phyloP scores from a whole-genome alignment of 139 green algal genomes.

The Gonium pectorale region DNA sequence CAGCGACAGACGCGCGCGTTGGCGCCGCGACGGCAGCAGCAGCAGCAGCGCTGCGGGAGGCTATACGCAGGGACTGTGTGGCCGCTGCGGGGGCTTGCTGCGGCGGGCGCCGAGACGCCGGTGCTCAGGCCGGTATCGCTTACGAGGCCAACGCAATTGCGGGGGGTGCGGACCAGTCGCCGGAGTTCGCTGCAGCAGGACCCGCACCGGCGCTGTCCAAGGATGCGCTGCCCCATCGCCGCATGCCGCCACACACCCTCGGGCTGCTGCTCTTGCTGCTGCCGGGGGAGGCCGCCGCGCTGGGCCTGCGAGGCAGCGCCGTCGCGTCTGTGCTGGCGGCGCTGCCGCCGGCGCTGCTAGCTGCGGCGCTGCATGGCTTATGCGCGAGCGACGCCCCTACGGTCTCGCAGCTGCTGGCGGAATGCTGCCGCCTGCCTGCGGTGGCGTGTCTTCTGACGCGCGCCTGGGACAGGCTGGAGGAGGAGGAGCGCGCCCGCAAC shows the following conservation, averaged over 20 bases:
- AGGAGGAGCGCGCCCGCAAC: not conserved
- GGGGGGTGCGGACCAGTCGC: not conserved
- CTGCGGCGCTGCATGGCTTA: not conserved
- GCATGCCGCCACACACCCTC: not conserved
- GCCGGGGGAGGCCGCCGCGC: not conserved
- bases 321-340: not conserved
- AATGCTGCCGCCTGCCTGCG: not conserved
- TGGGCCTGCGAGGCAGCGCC: not conserved
- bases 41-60: not conserved
- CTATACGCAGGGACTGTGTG: no score
- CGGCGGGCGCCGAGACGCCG: no score
- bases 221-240: not conserved
- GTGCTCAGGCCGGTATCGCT: no score
- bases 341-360: not conserved
- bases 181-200: not conserved
- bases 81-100: no score
- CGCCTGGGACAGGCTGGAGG: not conserved
- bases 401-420: slow-evolving; percentile 1
- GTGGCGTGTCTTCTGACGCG: slow-evolving; percentile 23
- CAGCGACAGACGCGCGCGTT: not conserved
- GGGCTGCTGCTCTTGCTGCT: slow-evolving; percentile 17
- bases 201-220: not conserved
- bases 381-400: not conserved
- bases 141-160: no score
- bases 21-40: not conserved